Conservation (phyloP, 768 basidiomycete genomes). For the Russula sp. region DNA sequence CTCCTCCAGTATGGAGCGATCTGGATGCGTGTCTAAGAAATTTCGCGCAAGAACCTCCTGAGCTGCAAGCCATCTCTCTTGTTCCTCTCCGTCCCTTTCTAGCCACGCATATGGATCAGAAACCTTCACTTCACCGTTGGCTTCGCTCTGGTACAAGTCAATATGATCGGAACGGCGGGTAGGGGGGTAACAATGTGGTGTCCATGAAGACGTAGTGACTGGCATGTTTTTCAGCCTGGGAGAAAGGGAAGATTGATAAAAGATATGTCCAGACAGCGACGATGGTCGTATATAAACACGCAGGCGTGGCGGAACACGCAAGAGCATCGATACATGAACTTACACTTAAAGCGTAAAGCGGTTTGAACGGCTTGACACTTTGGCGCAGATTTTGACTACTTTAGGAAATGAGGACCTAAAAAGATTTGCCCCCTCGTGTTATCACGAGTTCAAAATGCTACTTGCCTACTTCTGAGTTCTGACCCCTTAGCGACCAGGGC, state of each 20-base stretch:
- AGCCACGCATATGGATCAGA: slow-evolving; percentile 74
- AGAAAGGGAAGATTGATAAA: background rate
- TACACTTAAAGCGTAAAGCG: no score
- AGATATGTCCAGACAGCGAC: background rate
- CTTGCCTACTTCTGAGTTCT: no score
- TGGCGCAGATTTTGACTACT: no score
- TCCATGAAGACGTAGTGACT: slow-evolving; percentile 40
- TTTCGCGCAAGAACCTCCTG: slow-evolving; percentile 54
- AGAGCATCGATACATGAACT: background rate
- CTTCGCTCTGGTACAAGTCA: slow-evolving; percentile 62
- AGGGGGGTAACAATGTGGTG: slow-evolving; percentile 52
- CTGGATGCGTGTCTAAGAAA: slow-evolving; percentile 59
- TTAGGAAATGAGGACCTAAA: no score
- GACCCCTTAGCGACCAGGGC: no score
- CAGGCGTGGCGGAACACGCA: background rate
- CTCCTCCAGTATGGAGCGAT: slow-evolving; percentile 51
- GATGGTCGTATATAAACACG: background rate
- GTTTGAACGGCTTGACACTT: no score
- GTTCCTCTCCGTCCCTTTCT: slow-evolving; percentile 57
- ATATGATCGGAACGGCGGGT: slow-evolving; percentile 61
- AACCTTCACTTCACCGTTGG: slow-evolving; percentile 55
- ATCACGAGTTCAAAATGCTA: no score
- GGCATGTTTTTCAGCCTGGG: slow-evolving; percentile 20
- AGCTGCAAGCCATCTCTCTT: slow-evolving; percentile 54
- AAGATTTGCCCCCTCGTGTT: no score